These are phyloP conservation scores for Skeletonema costatum DNA, from an alignment of 108 stramenopile species.

Conservation along the genomic window DNA sequence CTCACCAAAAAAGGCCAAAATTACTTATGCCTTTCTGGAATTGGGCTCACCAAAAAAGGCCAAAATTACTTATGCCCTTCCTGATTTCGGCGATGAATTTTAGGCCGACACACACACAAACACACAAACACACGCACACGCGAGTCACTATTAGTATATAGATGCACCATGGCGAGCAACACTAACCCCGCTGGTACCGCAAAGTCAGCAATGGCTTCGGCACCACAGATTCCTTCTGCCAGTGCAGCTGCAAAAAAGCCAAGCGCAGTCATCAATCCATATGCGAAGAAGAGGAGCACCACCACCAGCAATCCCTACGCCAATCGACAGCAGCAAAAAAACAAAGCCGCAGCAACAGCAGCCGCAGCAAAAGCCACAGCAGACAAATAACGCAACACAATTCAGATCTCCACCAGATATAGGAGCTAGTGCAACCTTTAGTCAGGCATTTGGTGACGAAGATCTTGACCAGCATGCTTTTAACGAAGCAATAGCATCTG, in stretches of 20 bases:
- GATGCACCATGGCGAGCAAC: background rate
- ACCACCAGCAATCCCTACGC: conserved; percentile 7
- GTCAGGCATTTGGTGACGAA: conserved; percentile 67
- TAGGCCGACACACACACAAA: no score
- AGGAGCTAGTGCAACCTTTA: conserved; percentile 33
- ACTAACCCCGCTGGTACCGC: background rate
- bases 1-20: no score
- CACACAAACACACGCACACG: no score
- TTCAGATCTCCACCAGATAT: conserved; percentile 16
- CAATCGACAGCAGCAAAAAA: background rate
- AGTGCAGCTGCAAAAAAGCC: background rate
- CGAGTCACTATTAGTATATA: no score
- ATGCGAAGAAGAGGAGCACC: conserved; percentile 33
- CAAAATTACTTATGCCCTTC: no score
- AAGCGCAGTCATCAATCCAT: conserved; percentile 17
- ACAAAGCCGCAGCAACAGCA: background rate
- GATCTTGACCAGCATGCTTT: conserved; percentile 47
- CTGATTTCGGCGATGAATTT: no score
- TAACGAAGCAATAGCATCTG: conserved; percentile 17
- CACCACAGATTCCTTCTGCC: background rate
- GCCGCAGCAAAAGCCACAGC: background rate
- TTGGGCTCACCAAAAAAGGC: no score
- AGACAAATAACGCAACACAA: background rate
- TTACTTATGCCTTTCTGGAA: no score
- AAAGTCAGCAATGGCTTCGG: background rate